Evolutionary conservation across 176 grass and related monocot genomes (phyloP).

Genomic region (Ananas comosus): DNA sequence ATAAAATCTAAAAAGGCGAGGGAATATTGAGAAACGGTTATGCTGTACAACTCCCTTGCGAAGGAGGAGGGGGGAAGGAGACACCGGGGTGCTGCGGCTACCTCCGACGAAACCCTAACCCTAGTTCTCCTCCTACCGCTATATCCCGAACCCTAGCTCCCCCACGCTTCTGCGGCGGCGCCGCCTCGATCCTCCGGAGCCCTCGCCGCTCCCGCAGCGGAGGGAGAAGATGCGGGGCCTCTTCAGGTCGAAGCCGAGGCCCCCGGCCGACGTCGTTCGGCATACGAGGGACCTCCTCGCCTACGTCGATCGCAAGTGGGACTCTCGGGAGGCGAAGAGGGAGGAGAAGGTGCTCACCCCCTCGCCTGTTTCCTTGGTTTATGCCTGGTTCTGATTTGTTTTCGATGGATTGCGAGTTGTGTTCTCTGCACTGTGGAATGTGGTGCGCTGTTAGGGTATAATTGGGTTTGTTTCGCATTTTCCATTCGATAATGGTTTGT

Average conservation of each 20-base stretch:
- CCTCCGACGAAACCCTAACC: background rate
- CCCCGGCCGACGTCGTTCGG: constrained; percentile 58
- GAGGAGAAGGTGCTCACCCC: constrained; percentile 61
- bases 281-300: constrained; percentile 72
- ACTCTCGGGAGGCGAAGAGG: constrained; percentile 41
- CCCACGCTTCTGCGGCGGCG: background rate
- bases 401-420: background rate
- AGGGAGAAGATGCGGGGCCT: constrained; percentile 61
- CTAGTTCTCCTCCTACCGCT: background rate
- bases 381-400: background rate
- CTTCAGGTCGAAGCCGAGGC: constrained; percentile 88
- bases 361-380: background rate
- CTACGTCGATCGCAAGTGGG: constrained; percentile 42
- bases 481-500: too few relatives aligned
- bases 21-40: too few relatives aligned
- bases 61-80: too few relatives aligned
- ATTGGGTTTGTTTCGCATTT: background rate
- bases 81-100: too few relatives aligned
- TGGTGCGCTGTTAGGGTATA: background rate
- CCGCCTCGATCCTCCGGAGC: background rate
- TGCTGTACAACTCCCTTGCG: too few relatives aligned
- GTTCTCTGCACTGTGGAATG: background rate
- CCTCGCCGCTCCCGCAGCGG: background rate
- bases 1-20: too few relatives aligned
- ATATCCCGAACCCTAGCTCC: background rate